Evolutionary conservation across 495 filamentous ascomycete species (phyloP).

Genomic region (Delitschia confertaspora): DNA sequence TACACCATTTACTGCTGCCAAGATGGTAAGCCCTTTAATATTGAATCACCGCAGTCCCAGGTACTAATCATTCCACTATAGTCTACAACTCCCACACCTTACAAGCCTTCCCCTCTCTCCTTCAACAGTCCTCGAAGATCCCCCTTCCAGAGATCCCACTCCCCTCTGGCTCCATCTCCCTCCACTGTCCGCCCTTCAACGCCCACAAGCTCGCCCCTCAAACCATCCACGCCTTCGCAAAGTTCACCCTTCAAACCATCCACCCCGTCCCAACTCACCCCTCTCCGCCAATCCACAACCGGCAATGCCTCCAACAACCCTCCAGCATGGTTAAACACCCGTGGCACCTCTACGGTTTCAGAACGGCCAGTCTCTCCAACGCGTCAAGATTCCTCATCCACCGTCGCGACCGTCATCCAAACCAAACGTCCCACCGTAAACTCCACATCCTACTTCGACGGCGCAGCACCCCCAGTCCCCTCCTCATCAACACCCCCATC

Average conservation of each 20-base stretch:
- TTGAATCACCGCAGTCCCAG: no score
- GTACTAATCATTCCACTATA: no score
- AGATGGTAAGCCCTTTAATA: no score
- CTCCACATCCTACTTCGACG: constrained; percentile 14
- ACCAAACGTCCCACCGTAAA: neutral
- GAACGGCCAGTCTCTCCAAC: constrained; percentile 23
- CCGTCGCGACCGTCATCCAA: neutral
- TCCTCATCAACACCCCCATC: constrained; percentile 1
- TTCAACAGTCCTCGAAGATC: constrained; percentile 34
- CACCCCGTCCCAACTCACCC: constrained; percentile 44
- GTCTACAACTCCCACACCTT: constrained; percentile 26
- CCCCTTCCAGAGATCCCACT: constrained; percentile 31
- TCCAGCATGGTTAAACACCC: constrained; percentile 26
- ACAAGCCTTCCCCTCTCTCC: constrained; percentile 32
- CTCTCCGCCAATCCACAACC: constrained; percentile 20
- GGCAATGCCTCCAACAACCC: constrained; percentile 19
- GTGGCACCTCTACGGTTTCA: constrained; percentile 20
- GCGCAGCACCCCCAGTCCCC: constrained; percentile 3
- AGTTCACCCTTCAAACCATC: constrained; percentile 27
- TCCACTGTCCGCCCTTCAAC: constrained; percentile 28
- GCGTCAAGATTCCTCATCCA: constrained; percentile 20
- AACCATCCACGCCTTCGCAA: constrained; percentile 6
- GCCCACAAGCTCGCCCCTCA: constrained; percentile 27
- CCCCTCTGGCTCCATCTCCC: constrained; percentile 25
- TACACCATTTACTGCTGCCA: no score